Percentiles rank a stretch among this genome's conserved stretches.
These are phyloP conservation scores for Mycena metata DNA, from an alignment of 768 basidiomycete genomes.

Conservation along the genomic window DNA sequence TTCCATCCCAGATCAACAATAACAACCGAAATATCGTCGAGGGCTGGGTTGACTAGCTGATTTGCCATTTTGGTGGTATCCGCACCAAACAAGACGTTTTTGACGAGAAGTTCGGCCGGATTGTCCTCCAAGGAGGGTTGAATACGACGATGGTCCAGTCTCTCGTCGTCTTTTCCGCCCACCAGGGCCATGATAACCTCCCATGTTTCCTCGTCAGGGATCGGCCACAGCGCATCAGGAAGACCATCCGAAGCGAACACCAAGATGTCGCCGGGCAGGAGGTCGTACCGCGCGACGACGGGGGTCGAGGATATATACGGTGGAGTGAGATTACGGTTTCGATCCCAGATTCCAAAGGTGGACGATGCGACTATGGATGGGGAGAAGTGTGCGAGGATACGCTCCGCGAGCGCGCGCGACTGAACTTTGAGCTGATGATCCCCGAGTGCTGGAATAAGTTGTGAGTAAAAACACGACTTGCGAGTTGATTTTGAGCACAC, in stretches of 20 bases:
- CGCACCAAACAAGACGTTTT: conserved; percentile 25
- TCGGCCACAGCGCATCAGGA: conserved; percentile 17
- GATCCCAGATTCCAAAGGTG: not conserved
- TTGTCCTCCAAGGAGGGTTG: not conserved
- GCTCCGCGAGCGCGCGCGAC: not conserved
- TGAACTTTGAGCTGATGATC: conserved; percentile 33
- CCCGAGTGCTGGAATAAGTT: conserved; percentile 19
- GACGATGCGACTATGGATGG: not conserved
- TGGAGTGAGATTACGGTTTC: conserved; percentile 18
- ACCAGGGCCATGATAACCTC: conserved; percentile 28
- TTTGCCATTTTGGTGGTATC: conserved; percentile 24
- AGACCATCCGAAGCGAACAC: conserved; percentile 36
- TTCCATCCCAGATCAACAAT: too few relatives aligned
- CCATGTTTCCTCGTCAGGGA: conserved; percentile 21
- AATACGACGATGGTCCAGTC: conserved; percentile 21
- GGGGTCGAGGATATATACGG: conserved; percentile 32
- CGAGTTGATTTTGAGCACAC: conserved; percentile 3
- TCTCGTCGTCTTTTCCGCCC: conserved; percentile 12
- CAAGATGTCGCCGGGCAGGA: conserved; percentile 26
- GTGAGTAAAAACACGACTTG: not conserved
- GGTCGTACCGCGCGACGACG: conserved; percentile 18
- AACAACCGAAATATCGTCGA: conserved; percentile 35
- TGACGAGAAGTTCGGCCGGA: conserved; percentile 22
- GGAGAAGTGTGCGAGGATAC: conserved; percentile 17
- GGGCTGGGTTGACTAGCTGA: conserved; percentile 2